Base-by-base conservation (phyloP, 345 rosid genomes). In the Eucalyptus albens region DNA sequence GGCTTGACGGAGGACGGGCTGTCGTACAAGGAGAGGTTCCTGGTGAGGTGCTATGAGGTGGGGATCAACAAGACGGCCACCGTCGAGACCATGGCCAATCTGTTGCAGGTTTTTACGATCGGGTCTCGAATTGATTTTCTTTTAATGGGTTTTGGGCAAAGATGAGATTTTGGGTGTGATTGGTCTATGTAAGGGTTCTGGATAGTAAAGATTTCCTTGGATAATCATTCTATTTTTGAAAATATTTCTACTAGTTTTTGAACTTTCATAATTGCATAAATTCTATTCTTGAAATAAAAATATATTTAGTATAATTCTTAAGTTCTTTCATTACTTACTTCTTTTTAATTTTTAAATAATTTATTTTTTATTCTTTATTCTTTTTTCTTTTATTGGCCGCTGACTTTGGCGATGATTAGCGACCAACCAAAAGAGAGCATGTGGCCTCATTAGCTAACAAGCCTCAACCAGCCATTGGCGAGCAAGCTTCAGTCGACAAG, bases 1-100 rank as follows among this genome's bases (percentile, higher is more conserved):
- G 92, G 94, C 88, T 92, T 97, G 94, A 88, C 93, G 55, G 97
- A 95, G 86, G 96, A 95, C 81, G 97, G 99, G 40, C 91, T 93
- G 45, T 96, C 98, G 7, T 98, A 97, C 89, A 97, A 94, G 93
- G 99, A 98, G 92, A 97, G 91, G 95, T 97, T 96, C 88, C 95
- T 97, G 26, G 96, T 98, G 10, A 93, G 99, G 93, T 92, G 96
- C 90, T 98, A 96, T 55, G 99, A 97, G 93, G 99, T 97, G 88
- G 99, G 99, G 90, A 94, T 95, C 89, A 98, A 98, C 94, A 98
- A 95, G 94, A 98, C 98, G 62, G 98, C 98, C 86, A 98, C 99
- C 53, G 95, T 97, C 15, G 98, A 97, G 91, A 97, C 99, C 88
- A 94, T 97, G 92, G 99, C 98, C 83, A 97, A 97, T 95, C 94